These are phyloP conservation scores for Coemansia aciculifera DNA, from an alignment of 192 early-diverging fungal genomes.

Conservation along the genomic window DNA sequence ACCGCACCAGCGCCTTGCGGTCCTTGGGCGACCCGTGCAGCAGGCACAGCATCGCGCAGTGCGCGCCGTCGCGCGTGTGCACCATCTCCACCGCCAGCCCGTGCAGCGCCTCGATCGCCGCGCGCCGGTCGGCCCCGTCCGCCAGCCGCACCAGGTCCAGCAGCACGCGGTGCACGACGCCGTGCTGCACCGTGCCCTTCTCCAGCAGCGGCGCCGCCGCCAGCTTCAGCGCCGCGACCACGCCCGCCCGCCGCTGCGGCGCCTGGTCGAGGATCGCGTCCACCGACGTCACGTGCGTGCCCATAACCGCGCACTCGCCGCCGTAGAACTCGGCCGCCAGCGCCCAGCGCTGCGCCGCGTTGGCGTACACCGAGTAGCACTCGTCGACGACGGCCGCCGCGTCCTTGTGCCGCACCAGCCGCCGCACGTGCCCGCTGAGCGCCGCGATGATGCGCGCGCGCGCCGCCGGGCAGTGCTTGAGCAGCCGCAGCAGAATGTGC, in stretches of 20 bases:
- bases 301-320: slow-evolving; percentile 86
- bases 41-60: slow-evolving; percentile 79
- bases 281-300: slow-evolving; percentile 34
- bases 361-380: slow-evolving; percentile 79
- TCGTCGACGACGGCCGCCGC: slow-evolving; percentile 85
- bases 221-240: slow-evolving; percentile 70
- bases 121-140: slow-evolving; percentile 60
- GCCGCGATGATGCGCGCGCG: slow-evolving; percentile 72
- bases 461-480: slow-evolving; percentile 78
- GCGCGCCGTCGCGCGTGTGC: slow-evolving; percentile 91
- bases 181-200: slow-evolving; percentile 75
- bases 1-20: slow-evolving; percentile 85
- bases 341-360: slow-evolving; percentile 65
- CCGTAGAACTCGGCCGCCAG: slow-evolving; percentile 94
- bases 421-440: slow-evolving; percentile 79
- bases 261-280: slow-evolving; percentile 58
- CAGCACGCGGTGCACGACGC: slow-evolving; percentile 84
- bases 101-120: slow-evolving; percentile 76
- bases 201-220: slow-evolving; percentile 73
- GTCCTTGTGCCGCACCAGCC: slow-evolving; percentile 85
- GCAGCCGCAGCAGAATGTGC: slow-evolving; percentile 82
- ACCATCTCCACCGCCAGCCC: slow-evolving; percentile 83
- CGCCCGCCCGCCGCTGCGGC: slow-evolving; percentile 43
- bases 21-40: slow-evolving; percentile 82
- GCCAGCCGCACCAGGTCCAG: slow-evolving; percentile 78